A percentile compares a stretch with the other conserved stretches of the same genome.
Conservation (phyloP, 2,329 filamentous ascomycete species). For the Biscogniauxia mediterranea region DNA sequence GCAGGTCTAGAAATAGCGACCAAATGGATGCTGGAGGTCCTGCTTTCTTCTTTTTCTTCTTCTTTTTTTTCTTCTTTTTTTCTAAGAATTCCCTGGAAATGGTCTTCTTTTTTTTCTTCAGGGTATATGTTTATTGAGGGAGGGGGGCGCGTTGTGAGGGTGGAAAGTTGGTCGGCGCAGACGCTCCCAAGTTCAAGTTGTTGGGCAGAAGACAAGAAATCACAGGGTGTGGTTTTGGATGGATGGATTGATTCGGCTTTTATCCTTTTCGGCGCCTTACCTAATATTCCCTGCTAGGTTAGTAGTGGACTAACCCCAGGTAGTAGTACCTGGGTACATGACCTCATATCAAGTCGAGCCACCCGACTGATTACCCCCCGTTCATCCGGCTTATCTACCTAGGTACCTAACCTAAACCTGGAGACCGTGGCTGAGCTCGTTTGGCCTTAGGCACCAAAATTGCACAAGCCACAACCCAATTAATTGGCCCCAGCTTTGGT, state of each 20-base stretch:
- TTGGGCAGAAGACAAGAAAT: background rate
- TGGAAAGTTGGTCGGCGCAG: background rate
- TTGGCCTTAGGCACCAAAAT: background rate
- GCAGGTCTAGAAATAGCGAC: slow-evolving; percentile 8
- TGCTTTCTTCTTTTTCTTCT: background rate
- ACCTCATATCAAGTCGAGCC: background rate
- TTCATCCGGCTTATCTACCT: background rate
- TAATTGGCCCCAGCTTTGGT: slow-evolving; percentile 22
- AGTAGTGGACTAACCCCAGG: no score
- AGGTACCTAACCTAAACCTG: no score
- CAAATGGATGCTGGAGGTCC: slow-evolving; percentile 3
- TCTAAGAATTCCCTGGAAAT: background rate
- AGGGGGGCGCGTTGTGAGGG: background rate
- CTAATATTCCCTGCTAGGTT: background rate
- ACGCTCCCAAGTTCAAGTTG: background rate
- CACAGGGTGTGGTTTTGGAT: background rate
- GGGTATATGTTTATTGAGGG: background rate
- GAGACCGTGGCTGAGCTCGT: background rate
- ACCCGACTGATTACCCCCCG: background rate
- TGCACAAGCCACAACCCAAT: background rate
- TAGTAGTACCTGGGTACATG: background rate
- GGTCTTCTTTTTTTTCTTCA: background rate
- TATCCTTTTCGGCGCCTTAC: background rate
- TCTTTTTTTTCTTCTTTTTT: background rate
- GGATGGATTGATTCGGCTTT: background rate